Evolutionary conservation across 345 rosid species (phyloP).

Genomic region (Erodium maritimum): DNA sequence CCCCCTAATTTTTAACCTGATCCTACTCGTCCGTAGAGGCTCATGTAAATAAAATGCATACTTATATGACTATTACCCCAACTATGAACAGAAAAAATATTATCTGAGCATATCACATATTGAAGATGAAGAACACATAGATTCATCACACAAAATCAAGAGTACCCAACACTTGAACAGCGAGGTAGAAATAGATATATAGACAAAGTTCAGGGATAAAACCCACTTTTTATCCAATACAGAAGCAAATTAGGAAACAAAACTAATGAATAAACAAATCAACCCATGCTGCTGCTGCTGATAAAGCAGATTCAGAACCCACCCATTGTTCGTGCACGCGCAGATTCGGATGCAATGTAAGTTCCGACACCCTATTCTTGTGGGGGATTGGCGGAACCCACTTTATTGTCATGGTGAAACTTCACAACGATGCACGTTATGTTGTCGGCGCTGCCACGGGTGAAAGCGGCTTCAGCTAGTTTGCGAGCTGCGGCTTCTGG

Average conservation of each 20-base stretch:
- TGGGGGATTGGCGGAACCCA: slow-evolving; percentile 12
- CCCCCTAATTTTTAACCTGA: too few relatives aligned
- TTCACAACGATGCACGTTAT: slow-evolving; percentile 91
- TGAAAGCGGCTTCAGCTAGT: slow-evolving; percentile 70
- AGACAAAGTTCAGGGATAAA: neutral
- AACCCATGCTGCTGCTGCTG: slow-evolving; percentile 3
- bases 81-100: too few relatives aligned
- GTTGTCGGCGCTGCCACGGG: slow-evolving; percentile 90
- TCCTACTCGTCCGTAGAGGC: too few relatives aligned
- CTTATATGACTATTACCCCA: too few relatives aligned
- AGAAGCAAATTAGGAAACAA: neutral
- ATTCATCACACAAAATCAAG: neutral
- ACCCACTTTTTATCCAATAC: neutral
- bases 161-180: neutral
- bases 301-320: neutral
- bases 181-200: neutral
- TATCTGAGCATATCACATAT: too few relatives aligned
- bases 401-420: slow-evolving; percentile 40
- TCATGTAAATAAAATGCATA: too few relatives aligned
- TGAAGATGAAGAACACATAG: neutral
- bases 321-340: slow-evolving; percentile 1
- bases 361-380: slow-evolving; percentile 6
- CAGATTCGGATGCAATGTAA: slow-evolving; percentile 12
- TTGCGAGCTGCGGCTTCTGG: slow-evolving; percentile 81
- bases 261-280: slow-evolving; percentile 28